Percentiles rank a stretch among this genome's conserved stretches.
phyloP scores from a whole-genome alignment of 2,329 filamentous ascomycete genomes.

The Raffaelea albimanens region DNA sequence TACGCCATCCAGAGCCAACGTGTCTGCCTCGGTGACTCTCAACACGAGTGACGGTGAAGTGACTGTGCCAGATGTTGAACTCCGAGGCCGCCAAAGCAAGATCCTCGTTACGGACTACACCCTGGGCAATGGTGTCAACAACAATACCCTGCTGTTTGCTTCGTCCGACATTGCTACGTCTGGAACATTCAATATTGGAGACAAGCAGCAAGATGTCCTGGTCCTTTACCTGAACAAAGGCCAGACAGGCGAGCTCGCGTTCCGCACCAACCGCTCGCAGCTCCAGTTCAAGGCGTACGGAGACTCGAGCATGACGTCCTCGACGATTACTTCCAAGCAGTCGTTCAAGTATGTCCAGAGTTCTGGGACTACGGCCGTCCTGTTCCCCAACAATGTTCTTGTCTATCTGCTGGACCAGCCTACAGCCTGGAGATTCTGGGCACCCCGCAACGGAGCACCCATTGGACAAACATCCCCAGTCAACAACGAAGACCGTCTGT shows the following conservation, averaged over 20 bases:
- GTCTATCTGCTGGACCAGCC: constrained; percentile 42
- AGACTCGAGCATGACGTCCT: constrained; percentile 19
- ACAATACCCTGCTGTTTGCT: constrained; percentile 48
- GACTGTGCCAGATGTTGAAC: constrained; percentile 49
- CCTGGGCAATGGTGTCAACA: constrained; percentile 36
- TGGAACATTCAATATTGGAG: constrained; percentile 34
- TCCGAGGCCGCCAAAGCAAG: constrained; percentile 57
- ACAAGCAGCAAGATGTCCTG: constrained; percentile 34
- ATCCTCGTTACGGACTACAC: constrained; percentile 59
- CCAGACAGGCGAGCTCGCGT: constrained; percentile 38
- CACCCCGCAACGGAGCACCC: constrained; percentile 29
- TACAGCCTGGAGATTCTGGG: constrained; percentile 48
- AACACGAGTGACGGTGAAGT: constrained; percentile 47
- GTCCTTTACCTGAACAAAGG: constrained; percentile 48
- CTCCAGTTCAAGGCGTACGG: constrained; percentile 28
- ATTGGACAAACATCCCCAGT: constrained; percentile 26
- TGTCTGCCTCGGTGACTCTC: constrained; percentile 46
- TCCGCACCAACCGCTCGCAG: constrained; percentile 23
- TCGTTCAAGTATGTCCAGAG: constrained; percentile 37
- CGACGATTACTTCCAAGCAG: constrained; percentile 20
- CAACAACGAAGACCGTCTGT: constrained; percentile 36
- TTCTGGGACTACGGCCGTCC: constrained; percentile 33
- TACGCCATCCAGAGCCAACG: constrained; percentile 32
- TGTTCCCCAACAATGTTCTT: constrained; percentile 38
- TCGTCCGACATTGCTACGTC: constrained; percentile 56